Percentiles rank a stretch among this genome's conserved stretches.
These are phyloP conservation scores for Populus pruinosa DNA, from an alignment of 345 rosid species.

Conservation along the genomic window DNA sequence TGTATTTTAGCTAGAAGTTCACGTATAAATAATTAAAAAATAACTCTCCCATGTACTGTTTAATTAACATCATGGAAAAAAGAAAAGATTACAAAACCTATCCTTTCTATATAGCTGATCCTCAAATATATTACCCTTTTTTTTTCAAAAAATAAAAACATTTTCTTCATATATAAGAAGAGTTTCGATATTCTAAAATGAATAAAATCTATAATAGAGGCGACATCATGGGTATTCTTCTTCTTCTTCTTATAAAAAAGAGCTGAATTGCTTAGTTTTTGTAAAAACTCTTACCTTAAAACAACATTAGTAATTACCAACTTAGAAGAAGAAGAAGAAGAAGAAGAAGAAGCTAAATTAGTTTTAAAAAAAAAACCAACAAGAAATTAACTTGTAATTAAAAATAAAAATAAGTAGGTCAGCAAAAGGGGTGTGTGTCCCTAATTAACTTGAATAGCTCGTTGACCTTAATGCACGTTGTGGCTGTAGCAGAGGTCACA, in stretches of 20 bases:
- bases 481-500: background rate
- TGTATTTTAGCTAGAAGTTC: background rate
- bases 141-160: background rate
- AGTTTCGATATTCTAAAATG: background rate
- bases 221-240: background rate
- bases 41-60: background rate
- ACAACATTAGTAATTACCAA: no score
- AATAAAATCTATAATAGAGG: slow-evolving; percentile 12
- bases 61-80: background rate
- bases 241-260: background rate
- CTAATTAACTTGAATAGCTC: background rate
- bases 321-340: no score
- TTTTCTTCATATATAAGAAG: background rate
- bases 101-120: no score
- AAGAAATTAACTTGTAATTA: background rate
- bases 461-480: background rate
- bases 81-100: background rate
- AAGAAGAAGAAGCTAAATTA: no score
- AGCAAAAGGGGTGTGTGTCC: no score
- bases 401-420: background rate
- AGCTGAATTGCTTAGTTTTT: no score
- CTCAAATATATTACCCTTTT: background rate
- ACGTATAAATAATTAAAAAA: background rate
- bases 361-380: background rate
- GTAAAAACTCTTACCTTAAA: no score